Evolutionary conservation across 805 yeast species (phyloP).

Genomic region (Kluyveromyces nonfermentans): DNA sequence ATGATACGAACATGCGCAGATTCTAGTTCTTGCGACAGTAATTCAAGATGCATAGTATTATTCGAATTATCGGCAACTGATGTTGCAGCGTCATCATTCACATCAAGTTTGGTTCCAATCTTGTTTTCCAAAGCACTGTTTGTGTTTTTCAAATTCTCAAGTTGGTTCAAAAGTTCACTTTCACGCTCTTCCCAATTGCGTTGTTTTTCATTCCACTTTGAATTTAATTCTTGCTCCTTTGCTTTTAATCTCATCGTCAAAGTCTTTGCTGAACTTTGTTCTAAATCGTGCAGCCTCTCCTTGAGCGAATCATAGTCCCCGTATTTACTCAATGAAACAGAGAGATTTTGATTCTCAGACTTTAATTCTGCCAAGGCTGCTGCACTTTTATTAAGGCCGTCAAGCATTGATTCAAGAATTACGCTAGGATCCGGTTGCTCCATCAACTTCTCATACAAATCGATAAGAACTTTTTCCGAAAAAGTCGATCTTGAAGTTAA

Average conservation of each 20-base stretch:
- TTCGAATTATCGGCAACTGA: constrained; percentile 11
- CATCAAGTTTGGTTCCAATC: constrained; percentile 45
- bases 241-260: constrained; percentile 48
- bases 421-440: constrained; percentile 95
- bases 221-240: constrained; percentile 64
- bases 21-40: constrained; percentile 69
- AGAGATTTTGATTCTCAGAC: constrained; percentile 42
- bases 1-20: constrained; percentile 54
- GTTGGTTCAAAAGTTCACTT: constrained; percentile 39
- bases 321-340: constrained; percentile 35
- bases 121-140: constrained; percentile 62
- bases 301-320: constrained; percentile 78
- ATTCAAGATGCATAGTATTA: constrained; percentile 43
- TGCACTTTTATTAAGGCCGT: constrained; percentile 44
- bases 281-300: constrained; percentile 48
- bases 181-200: constrained; percentile 57
- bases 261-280: constrained; percentile 49
- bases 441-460: constrained; percentile 63
- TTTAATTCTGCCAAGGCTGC: constrained; percentile 45
- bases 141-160: constrained; percentile 43
- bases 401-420: constrained; percentile 58
- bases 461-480: constrained; percentile 65
- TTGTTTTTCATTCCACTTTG: constrained; percentile 64
- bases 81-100: constrained; percentile 26
- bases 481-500: constrained; percentile 68